Conservation (phyloP, 192 early-diverging fungal genomes). For the Coemansia sp. region DNA sequence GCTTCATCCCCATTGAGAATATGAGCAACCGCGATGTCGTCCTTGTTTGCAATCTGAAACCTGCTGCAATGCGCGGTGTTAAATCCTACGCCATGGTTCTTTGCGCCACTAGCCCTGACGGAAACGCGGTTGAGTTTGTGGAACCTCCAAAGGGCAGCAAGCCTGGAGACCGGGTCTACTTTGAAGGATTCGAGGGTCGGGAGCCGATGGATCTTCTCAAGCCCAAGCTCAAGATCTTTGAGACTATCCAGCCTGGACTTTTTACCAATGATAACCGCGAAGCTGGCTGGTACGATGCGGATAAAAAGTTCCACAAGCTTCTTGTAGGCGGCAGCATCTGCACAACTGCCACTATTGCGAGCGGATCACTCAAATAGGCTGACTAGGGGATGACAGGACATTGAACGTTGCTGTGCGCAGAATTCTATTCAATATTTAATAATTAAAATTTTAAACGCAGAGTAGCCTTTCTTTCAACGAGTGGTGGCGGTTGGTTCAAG, state of each 20-base stretch:
- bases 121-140: conserved; percentile 87
- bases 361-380: conserved; percentile 68
- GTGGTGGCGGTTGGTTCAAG: not conserved
- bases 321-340: conserved; percentile 52
- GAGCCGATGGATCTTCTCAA: conserved; percentile 88
- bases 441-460: too few relatives aligned
- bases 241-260: conserved; percentile 89
- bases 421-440: too few relatives aligned
- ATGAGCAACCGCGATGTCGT: conserved; percentile 73
- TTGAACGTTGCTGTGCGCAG: too few relatives aligned
- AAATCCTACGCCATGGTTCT: conserved; percentile 97
- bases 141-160: conserved; percentile 79
- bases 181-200: conserved; percentile 82
- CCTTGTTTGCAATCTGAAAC: conserved; percentile 93
- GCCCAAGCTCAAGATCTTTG: conserved; percentile 98
- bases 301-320: conserved; percentile 55
- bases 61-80: conserved; percentile 89
- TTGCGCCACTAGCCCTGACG: conserved; percentile 80
- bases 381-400: not conserved
- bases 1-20: conserved; percentile 85
- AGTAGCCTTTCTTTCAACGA: too few relatives aligned
- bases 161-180: conserved; percentile 89
- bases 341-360: conserved; percentile 63
- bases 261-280: conserved; percentile 67
- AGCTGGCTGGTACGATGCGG: conserved; percentile 63